These are phyloP conservation scores for Rhazya stricta DNA, from an alignment of 257 asterid genomes.

Conservation along the genomic window DNA sequence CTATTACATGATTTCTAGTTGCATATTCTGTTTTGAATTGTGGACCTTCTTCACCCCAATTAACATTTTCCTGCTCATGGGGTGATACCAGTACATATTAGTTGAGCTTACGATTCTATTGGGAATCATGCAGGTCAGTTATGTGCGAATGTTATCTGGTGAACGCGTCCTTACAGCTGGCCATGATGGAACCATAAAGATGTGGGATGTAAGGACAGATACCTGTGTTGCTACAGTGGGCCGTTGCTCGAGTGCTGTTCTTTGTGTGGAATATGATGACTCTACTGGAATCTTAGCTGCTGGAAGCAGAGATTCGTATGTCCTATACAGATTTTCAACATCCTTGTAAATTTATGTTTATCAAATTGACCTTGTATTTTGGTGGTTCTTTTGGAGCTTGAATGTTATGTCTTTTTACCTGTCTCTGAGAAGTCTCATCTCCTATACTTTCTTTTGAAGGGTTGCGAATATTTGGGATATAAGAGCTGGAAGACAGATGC, in stretches of 20 bases:
- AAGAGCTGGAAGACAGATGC: conserved; percentile 88
- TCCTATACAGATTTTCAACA: conserved; percentile 11
- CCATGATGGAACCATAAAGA: conserved; percentile 95
- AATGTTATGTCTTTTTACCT: neutral
- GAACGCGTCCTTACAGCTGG: conserved; percentile 98
- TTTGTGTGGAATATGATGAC: conserved; percentile 93
- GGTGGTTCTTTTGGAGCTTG: neutral
- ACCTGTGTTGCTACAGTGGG: conserved; percentile 99
- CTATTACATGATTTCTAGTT: neutral
- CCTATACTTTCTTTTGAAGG: conserved; percentile 34
- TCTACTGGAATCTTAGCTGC: conserved; percentile 87
- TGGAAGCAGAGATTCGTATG: conserved; percentile 94
- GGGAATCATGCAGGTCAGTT: conserved; percentile 55
- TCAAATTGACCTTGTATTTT: neutral
- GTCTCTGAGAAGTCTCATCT: conserved; percentile 16
- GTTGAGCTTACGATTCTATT: conserved; percentile 12
- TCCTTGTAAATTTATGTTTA: neutral
- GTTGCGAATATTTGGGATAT: conserved; percentile 90
- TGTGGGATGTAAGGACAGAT: conserved; percentile 99
- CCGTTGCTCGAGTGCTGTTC: conserved; percentile 84
- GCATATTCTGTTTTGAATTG: neutral
- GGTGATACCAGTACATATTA: conserved; percentile 5
- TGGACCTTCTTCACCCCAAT: neutral
- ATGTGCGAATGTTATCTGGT: conserved; percentile 88
- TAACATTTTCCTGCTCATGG: neutral